A percentile compares a stretch with the other conserved stretches of the same genome.
phyloP scores from a whole-genome alignment of 805 yeast species.

The Diddensiella santjacobensis region DNA sequence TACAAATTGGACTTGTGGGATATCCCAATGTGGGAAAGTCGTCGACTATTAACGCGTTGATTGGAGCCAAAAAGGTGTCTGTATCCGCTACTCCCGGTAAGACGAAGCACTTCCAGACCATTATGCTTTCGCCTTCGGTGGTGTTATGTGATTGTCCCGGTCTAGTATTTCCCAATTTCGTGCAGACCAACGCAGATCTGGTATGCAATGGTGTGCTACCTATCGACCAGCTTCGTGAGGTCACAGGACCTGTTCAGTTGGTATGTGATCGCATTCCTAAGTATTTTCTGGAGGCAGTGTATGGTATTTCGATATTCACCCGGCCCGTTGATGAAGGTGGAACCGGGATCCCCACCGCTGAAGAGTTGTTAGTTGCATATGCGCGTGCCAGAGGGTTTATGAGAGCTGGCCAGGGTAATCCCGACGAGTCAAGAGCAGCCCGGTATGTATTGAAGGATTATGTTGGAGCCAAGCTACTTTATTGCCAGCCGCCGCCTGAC shows the following conservation, averaged over 20 bases:
- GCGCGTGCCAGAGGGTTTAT: conserved; percentile 96
- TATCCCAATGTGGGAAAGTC: conserved; percentile 97
- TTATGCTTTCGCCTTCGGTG: conserved; percentile 74
- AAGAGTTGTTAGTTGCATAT: conserved; percentile 83
- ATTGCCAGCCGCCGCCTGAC: conserved; percentile 84
- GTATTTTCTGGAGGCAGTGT: conserved; percentile 80
- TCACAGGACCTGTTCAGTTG: conserved; percentile 80
- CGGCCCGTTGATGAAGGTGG: conserved; percentile 84
- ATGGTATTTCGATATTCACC: conserved; percentile 84
- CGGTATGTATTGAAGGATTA: conserved; percentile 90
- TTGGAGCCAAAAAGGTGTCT: conserved; percentile 96
- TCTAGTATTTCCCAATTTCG: conserved; percentile 96
- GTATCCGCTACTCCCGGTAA: conserved; percentile 99
- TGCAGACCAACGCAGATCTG: conserved; percentile 91
- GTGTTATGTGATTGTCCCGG: conserved; percentile 98
- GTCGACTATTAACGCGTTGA: conserved; percentile 94
- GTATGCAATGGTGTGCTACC: conserved; percentile 99
- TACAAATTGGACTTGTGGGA: conserved; percentile 94
- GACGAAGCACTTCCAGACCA: conserved; percentile 98
- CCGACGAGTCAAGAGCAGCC: conserved; percentile 94
- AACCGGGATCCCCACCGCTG: conserved; percentile 77
- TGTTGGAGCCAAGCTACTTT: conserved; percentile 84
- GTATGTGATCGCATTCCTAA: conserved; percentile 89
- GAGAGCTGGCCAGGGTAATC: conserved; percentile 90
- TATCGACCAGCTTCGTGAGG: conserved; percentile 92